Evolutionary conservation across 1,284 basidiomycete species (phyloP).

Genomic region (Apiotrichum gamsii): DNA sequence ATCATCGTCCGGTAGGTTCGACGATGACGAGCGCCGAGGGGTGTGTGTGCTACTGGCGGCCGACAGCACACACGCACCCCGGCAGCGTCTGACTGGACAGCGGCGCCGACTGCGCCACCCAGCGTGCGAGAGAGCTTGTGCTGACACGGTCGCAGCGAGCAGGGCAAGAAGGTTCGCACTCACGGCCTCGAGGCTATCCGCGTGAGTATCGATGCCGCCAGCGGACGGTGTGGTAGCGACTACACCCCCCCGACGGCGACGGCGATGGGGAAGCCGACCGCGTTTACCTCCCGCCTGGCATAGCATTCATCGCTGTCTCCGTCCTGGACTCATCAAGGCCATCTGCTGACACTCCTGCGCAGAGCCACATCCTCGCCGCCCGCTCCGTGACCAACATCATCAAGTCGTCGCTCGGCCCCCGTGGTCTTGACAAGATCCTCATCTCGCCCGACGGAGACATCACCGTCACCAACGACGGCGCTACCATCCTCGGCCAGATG

Average conservation of each 20-base stretch:
- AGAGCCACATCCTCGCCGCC: conserved; percentile 85
- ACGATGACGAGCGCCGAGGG: too few relatives aligned
- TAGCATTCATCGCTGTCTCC: too few relatives aligned
- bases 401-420: conserved; percentile 86
- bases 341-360: conserved; percentile 4
- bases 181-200: conserved; percentile 97
- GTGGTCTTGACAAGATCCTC: conserved; percentile 97
- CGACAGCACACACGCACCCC: too few relatives aligned
- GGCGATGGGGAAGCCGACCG: too few relatives aligned
- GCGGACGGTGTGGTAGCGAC: too few relatives aligned
- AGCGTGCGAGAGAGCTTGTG: too few relatives aligned
- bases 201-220: too few relatives aligned
- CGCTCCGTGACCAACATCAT: conserved; percentile 84
- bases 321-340: background rate
- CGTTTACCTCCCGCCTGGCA: too few relatives aligned
- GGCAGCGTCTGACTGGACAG: background rate
- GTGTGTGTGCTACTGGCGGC: background rate
- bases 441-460: conserved; percentile 98
- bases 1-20: conserved; percentile 68
- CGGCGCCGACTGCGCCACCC: too few relatives aligned
- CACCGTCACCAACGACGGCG: conserved; percentile 97
- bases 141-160: conserved; percentile 60
- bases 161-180: conserved; percentile 86
- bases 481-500: conserved; percentile 92
- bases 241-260: background rate